Evolutionary conservation across 2,329 filamentous ascomycete genomes (phyloP).

Genomic region (Eutypa lata): DNA sequence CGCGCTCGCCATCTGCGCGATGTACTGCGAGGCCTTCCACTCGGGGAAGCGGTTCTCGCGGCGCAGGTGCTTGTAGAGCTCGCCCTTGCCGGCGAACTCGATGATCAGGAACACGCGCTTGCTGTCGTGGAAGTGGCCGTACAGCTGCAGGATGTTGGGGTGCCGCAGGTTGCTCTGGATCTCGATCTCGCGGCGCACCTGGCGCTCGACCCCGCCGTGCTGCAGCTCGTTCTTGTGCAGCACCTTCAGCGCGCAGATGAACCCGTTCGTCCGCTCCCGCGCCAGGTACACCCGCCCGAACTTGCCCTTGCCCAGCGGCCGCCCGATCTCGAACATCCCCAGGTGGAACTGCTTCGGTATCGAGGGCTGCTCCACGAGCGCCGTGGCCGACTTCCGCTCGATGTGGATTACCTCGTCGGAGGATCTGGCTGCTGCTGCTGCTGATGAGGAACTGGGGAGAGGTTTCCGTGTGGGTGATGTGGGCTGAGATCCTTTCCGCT

Average conservation of each 20-base stretch:
- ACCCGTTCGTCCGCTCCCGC: slow-evolving; percentile 73
- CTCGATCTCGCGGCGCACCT: slow-evolving; percentile 83
- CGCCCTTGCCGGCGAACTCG: slow-evolving; percentile 81
- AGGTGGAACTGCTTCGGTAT: slow-evolving; percentile 71
- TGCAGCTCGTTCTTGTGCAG: slow-evolving; percentile 81
- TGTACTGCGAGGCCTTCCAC: slow-evolving; percentile 82
- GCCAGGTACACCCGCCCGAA: slow-evolving; percentile 85
- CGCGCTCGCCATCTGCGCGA: slow-evolving; percentile 87
- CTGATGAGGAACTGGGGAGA: slow-evolving; percentile 33
- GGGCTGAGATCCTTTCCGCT: slow-evolving; percentile 44
- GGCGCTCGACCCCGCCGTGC: slow-evolving; percentile 76
- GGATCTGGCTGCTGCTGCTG: too few species aligned
- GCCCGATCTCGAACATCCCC: slow-evolving; percentile 91
- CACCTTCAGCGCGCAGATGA: slow-evolving; percentile 84
- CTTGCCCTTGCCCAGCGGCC: slow-evolving; percentile 82
- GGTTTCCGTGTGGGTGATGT: slow-evolving; percentile 53
- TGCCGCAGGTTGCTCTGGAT: slow-evolving; percentile 86
- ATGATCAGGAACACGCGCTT: slow-evolving; percentile 86
- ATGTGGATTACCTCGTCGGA: slow-evolving; percentile 47
- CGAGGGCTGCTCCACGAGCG: slow-evolving; percentile 55
- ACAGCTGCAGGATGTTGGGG: slow-evolving; percentile 79
- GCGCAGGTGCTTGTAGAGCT: slow-evolving; percentile 83
- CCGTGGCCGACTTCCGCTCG: slow-evolving; percentile 50
- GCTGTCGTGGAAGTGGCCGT: slow-evolving; percentile 85
- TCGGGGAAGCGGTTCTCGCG: slow-evolving; percentile 78